Percentiles rank a stretch among this genome's conserved stretches.
These are phyloP conservation scores for Thraustochytrium striatum DNA, from an alignment of 352 stramenopile species.

Conservation along the genomic window DNA sequence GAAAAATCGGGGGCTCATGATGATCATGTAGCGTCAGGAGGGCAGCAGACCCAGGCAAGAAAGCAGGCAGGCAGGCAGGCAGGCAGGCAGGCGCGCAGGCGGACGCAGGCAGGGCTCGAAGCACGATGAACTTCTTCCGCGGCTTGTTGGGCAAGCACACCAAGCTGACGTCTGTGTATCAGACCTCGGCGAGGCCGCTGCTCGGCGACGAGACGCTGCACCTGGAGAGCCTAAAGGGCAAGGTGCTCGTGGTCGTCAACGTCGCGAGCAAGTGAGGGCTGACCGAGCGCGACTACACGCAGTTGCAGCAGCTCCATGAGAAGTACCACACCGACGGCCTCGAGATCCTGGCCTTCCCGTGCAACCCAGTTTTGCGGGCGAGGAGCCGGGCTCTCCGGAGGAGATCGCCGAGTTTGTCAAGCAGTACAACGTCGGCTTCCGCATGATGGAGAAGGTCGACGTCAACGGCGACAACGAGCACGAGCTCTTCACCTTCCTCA, in stretches of 20 bases:
- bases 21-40: too few relatives aligned
- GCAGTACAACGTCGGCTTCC: constrained; percentile 60
- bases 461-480: constrained; percentile 67
- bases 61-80: background rate
- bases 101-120: background rate
- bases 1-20: too few relatives aligned
- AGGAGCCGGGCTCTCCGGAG: constrained; percentile 61
- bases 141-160: background rate
- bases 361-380: constrained; percentile 59
- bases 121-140: background rate
- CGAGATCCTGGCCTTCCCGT: constrained; percentile 58
- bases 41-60: too few relatives aligned
- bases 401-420: constrained; percentile 61
- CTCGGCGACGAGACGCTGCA: constrained; percentile 8
- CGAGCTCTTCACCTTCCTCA: constrained; percentile 67
- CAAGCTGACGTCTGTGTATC: constrained; percentile 26
- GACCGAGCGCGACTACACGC: constrained; percentile 60
- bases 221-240: constrained; percentile 41
- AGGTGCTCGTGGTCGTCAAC: constrained; percentile 57
- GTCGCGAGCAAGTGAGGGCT: constrained; percentile 60
- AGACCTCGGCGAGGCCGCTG: constrained; percentile 22
- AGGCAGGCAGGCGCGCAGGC: background rate
- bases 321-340: constrained; percentile 57
- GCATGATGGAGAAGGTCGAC: constrained; percentile 62
- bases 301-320: constrained; percentile 58